Percentiles rank a stretch among this genome's conserved stretches.
Evolutionary conservation across 768 basidiomycete species (phyloP).

Genomic region (Leccinum arenicola): DNA sequence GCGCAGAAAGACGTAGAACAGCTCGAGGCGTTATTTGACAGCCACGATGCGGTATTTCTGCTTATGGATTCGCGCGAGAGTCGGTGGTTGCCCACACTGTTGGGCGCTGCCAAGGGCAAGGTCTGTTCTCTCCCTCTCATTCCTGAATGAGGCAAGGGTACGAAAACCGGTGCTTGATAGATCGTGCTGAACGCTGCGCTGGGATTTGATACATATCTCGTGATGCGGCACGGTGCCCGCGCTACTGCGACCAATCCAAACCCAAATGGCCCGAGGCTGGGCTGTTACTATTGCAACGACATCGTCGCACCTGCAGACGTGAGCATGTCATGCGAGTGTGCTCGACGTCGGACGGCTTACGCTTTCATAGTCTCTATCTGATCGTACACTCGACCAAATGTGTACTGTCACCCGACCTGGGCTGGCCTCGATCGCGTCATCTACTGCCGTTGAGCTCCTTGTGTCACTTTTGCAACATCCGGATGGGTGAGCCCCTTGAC

Average conservation of each 20-base stretch:
- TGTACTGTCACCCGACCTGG: slow-evolving; percentile 98
- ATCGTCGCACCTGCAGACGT: slow-evolving; percentile 96
- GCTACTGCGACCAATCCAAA: slow-evolving; percentile 22
- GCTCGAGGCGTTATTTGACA: slow-evolving; percentile 75
- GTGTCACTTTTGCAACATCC: slow-evolving; percentile 89
- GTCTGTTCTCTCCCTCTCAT: slow-evolving; percentile 34
- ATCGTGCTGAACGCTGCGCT: slow-evolving; percentile 93
- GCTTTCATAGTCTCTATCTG: slow-evolving; percentile 56
- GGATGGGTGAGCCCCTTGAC: slow-evolving; percentile 53
- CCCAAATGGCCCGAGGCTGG: slow-evolving; percentile 46
- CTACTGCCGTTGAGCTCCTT: slow-evolving; percentile 90
- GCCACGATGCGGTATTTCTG: slow-evolving; percentile 88
- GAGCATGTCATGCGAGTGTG: slow-evolving; percentile 21
- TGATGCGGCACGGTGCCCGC: slow-evolving; percentile 91
- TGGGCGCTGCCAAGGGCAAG: slow-evolving; percentile 84
- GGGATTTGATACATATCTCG: slow-evolving; percentile 94
- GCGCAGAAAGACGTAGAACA: slow-evolving; percentile 63
- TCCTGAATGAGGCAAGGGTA: background rate
- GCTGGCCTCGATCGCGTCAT: slow-evolving; percentile 86
- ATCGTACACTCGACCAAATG: slow-evolving; percentile 97
- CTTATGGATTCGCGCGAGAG: slow-evolving; percentile 99
- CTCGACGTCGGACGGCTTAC: background rate
- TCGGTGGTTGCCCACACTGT: slow-evolving; percentile 91
- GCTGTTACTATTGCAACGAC: slow-evolving; percentile 99
- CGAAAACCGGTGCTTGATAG: slow-evolving; percentile 34